phyloP scores from a whole-genome alignment of 2,329 filamentous ascomycete species.

The Ustulina deusta region DNA sequence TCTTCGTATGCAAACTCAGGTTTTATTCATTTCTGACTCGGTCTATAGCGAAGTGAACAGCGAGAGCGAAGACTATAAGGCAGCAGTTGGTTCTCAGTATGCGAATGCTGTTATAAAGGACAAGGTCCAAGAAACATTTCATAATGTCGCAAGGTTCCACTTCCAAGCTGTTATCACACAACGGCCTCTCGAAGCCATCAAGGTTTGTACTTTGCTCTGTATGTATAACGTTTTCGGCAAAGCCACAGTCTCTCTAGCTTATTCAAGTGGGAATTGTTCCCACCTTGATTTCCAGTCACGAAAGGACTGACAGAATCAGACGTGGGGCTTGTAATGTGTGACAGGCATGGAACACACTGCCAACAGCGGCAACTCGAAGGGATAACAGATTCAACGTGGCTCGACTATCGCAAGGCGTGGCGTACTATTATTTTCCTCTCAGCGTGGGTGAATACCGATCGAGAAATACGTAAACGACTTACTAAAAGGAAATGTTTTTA shows the following conservation, averaged over 20 bases:
- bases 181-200: slow-evolving; percentile 9
- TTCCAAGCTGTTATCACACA: slow-evolving; percentile 4
- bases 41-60: background rate
- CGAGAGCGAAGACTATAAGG: background rate
- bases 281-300: background rate
- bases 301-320: background rate
- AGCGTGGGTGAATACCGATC: background rate
- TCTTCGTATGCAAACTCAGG: too few species aligned
- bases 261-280: background rate
- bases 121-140: background rate
- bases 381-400: slow-evolving; percentile 8
- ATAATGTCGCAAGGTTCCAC: background rate
- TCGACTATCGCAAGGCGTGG: slow-evolving; percentile 19
- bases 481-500: background rate
- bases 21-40: background rate
- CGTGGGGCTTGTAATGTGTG: slow-evolving; percentile 11
- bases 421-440: slow-evolving; percentile 17
- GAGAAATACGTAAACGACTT: background rate
- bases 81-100: slow-evolving; percentile 22
- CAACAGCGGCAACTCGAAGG: slow-evolving; percentile 7
- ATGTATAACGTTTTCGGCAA: slow-evolving; percentile 20
- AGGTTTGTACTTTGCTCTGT: slow-evolving; percentile 7
- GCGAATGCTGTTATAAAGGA: background rate
- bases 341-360: slow-evolving; percentile 2
- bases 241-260: slow-evolving; percentile 17